phyloP scores from a whole-genome alignment of 148 eudicot species.

The Nepenthes gracilis region DNA sequence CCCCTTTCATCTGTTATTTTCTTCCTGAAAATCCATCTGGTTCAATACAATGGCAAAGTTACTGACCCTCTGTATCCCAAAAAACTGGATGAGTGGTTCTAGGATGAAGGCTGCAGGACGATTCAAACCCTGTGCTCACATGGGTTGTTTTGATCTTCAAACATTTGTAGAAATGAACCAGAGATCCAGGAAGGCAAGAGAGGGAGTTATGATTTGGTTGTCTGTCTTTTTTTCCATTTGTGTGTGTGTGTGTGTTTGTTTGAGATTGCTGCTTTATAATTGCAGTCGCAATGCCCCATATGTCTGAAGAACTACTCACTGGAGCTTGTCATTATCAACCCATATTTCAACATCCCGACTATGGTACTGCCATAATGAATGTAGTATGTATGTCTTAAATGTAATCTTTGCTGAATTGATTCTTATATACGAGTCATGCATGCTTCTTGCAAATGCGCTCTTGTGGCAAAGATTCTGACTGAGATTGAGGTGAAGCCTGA shows the following conservation, averaged over 20 bases:
- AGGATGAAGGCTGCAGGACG: conserved; percentile 79
- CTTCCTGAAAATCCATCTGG: no score
- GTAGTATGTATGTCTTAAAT: not conserved
- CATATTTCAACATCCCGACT: conserved; percentile 78
- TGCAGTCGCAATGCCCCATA: conserved; percentile 94
- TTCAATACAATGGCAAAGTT: not conserved
- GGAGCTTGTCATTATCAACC: conserved; percentile 77
- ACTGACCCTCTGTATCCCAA: not conserved
- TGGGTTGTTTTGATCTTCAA: conserved; percentile 82
- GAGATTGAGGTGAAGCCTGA: conserved; percentile 95
- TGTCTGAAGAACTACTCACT: conserved; percentile 87
- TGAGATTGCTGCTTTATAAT: conserved; percentile 3
- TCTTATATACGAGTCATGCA: not conserved
- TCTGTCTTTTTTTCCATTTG: not conserved
- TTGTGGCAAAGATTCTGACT: conserved; percentile 73
- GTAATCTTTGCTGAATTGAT: not conserved
- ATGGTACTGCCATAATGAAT: conserved; percentile 34
- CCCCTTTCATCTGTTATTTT: no score
- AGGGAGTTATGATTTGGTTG: not conserved
- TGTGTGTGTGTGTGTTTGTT: not conserved
- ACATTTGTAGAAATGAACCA: conserved; percentile 63
- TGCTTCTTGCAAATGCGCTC: conserved; percentile 35
- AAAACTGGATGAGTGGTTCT: conserved; percentile 65
- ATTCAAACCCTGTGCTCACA: conserved; percentile 62
- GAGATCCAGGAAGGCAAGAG: conserved; percentile 64